Evolutionary conservation across 1,139 yeast species (phyloP).

Genomic region (Suhomyces ambrosiae): DNA sequence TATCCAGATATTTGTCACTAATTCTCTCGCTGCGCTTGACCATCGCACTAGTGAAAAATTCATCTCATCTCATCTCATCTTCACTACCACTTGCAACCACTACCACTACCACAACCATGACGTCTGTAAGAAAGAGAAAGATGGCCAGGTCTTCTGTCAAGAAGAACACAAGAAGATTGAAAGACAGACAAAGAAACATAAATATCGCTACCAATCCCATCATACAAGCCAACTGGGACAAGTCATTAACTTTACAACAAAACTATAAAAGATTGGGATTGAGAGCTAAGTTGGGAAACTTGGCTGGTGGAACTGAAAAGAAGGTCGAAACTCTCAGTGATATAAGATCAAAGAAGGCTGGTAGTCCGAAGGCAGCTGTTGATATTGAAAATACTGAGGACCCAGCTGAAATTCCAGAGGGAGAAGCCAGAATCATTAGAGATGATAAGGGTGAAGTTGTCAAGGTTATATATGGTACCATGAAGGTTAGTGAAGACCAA

Average conservation of each 20-base stretch:
- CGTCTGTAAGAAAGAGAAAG: slow-evolving; percentile 85
- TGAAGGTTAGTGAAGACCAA: slow-evolving; percentile 26
- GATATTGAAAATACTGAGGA: slow-evolving; percentile 47
- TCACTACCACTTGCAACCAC: background rate
- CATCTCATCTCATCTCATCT: slow-evolving; percentile 14
- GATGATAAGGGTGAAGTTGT: slow-evolving; percentile 73
- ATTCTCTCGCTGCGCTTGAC: background rate
- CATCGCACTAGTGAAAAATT: slow-evolving; percentile 4
- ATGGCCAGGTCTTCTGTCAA: slow-evolving; percentile 70
- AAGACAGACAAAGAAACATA: slow-evolving; percentile 67
- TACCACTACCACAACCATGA: slow-evolving; percentile 44
- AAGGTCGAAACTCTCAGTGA: slow-evolving; percentile 44
- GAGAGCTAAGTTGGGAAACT: slow-evolving; percentile 60
- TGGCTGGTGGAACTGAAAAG: slow-evolving; percentile 70
- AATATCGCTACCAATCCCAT: slow-evolving; percentile 74
- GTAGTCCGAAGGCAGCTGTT: slow-evolving; percentile 32
- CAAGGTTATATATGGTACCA: slow-evolving; percentile 71
- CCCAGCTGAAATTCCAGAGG: slow-evolving; percentile 66
- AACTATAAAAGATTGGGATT: slow-evolving; percentile 81
- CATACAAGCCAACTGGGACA: slow-evolving; percentile 90
- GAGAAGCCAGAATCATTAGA: slow-evolving; percentile 80
- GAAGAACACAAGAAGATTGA: slow-evolving; percentile 67
- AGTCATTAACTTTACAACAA: slow-evolving; percentile 75
- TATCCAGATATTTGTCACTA: background rate
- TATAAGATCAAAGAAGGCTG: slow-evolving; percentile 30